A percentile compares a stretch with the other conserved stretches of the same genome.
These are phyloP conservation scores for Euphrasia arctica DNA, from an alignment of 305 asterid genomes.

Conservation along the genomic window DNA sequence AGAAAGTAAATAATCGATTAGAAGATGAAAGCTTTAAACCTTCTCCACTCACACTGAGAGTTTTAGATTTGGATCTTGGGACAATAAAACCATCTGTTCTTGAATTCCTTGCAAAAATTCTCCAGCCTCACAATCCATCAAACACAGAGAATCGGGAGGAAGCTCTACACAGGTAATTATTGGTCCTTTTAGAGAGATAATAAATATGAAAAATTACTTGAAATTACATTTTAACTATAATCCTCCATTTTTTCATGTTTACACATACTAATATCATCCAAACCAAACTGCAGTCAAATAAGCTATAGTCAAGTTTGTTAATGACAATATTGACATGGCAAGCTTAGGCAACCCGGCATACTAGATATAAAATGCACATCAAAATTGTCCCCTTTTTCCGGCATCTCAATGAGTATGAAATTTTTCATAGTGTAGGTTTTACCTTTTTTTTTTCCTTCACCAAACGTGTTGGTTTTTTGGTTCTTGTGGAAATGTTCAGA, in stretches of 20 bases:
- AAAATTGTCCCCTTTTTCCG: slow-evolving; percentile 1
- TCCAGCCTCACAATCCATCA: slow-evolving; percentile 95
- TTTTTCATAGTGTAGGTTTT: background rate
- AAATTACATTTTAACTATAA: slow-evolving; percentile 13
- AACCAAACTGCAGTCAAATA: slow-evolving; percentile 11
- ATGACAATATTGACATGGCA: background rate
- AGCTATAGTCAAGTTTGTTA: slow-evolving; percentile 17
- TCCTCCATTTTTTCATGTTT: slow-evolving; percentile 9
- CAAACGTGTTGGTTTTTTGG: background rate
- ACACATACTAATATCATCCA: slow-evolving; percentile 17
- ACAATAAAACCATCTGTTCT: slow-evolving; percentile 70
- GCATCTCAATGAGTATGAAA: background rate
- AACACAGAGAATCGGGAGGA: slow-evolving; percentile 52
- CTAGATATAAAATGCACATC: background rate
- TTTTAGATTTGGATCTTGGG: slow-evolving; percentile 82
- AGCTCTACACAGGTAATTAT: slow-evolving; percentile 49
- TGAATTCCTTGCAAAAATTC: slow-evolving; percentile 73
- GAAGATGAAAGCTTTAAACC: slow-evolving; percentile 24
- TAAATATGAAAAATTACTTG: slow-evolving; percentile 9
- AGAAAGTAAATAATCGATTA: slow-evolving; percentile 6
- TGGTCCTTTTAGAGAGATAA: slow-evolving; percentile 21
- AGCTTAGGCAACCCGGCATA: slow-evolving; percentile 12
- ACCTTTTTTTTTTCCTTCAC: background rate
- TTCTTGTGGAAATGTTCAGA: too few relatives aligned
- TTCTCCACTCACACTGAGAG: slow-evolving; percentile 66